Evolutionary conservation across 1,284 basidiomycete species (phyloP).

Genomic region (Neonothopanus nambi): DNA sequence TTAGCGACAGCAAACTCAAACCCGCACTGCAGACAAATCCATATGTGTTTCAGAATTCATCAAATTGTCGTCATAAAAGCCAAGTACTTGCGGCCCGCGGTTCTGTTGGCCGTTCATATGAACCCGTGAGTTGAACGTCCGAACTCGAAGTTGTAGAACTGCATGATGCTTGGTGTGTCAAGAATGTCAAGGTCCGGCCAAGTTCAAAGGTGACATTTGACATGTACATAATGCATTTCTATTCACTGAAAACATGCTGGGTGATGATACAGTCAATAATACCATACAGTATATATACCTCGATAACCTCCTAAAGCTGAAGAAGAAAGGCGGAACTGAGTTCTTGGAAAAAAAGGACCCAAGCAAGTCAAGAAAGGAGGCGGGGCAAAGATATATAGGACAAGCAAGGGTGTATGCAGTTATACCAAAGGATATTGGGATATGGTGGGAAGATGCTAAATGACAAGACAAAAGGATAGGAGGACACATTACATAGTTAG

Average conservation of each 20-base stretch:
- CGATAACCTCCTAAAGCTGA: neutral
- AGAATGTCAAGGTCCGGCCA: neutral
- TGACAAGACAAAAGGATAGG: neutral
- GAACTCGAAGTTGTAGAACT: too few relatives aligned
- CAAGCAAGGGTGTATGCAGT: neutral
- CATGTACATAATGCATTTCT: neutral
- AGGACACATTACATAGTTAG: neutral
- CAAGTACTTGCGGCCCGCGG: too few relatives aligned
- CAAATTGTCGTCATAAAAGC: too few relatives aligned
- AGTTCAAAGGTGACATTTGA: neutral
- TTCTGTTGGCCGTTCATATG: too few relatives aligned
- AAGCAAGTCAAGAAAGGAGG: neutral
- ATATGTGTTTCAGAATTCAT: too few relatives aligned
- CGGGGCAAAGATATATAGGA: neutral
- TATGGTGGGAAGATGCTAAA: neutral
- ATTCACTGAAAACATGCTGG: constrained; percentile 3
- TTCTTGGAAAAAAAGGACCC: neutral
- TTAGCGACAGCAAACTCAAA: too few relatives aligned
- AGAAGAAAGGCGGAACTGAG: constrained; percentile 1
- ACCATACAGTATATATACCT: constrained; percentile 8
- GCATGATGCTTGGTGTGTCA: too few relatives aligned
- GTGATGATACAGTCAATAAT: constrained; percentile 11
- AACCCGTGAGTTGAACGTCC: too few relatives aligned
- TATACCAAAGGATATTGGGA: neutral
- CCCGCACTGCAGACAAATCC: too few relatives aligned